Conservation (phyloP, 305 asterid species). For the Rubia occidens region DNA sequence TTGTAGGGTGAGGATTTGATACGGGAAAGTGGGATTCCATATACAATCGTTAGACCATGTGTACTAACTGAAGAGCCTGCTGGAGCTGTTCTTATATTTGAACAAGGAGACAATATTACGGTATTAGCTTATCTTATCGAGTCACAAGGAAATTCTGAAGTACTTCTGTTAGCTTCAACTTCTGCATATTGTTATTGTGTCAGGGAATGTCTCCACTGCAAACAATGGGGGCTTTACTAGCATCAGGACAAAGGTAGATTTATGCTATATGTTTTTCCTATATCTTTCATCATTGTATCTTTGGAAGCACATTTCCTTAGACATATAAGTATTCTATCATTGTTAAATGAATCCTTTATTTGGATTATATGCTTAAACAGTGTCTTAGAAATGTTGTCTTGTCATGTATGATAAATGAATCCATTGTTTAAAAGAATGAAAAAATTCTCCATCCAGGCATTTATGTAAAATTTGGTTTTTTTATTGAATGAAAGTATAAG, state of each 20-base stretch:
- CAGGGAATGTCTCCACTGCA: slow-evolving; percentile 82
- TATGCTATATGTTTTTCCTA: slow-evolving; percentile 12
- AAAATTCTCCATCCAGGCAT: background rate
- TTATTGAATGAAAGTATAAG: no score
- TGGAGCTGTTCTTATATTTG: slow-evolving; percentile 88
- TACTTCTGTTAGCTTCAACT: background rate
- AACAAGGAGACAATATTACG: slow-evolving; percentile 90
- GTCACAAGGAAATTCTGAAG: background rate
- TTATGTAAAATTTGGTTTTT: no score
- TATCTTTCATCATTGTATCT: background rate
- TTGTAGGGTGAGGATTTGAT: slow-evolving; percentile 80
- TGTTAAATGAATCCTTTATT: background rate
- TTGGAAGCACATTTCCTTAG: slow-evolving; percentile 1
- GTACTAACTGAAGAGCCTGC: slow-evolving; percentile 97
- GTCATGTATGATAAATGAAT: no score
- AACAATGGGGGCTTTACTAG: slow-evolving; percentile 95
- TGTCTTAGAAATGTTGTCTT: background rate
- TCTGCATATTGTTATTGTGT: background rate
- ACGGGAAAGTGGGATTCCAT: slow-evolving; percentile 77
- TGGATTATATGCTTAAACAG: background rate
- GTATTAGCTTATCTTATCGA: slow-evolving; percentile 29
- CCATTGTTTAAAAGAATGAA: background rate
- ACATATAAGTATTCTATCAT: background rate
- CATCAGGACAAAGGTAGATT: slow-evolving; percentile 66
- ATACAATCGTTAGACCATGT: slow-evolving; percentile 78